Evolutionary conservation across 2,329 filamentous ascomycete genomes (phyloP), one percentile per base, ranked within the genome.

Genomic region (Magnaporthales sp.): DNA sequence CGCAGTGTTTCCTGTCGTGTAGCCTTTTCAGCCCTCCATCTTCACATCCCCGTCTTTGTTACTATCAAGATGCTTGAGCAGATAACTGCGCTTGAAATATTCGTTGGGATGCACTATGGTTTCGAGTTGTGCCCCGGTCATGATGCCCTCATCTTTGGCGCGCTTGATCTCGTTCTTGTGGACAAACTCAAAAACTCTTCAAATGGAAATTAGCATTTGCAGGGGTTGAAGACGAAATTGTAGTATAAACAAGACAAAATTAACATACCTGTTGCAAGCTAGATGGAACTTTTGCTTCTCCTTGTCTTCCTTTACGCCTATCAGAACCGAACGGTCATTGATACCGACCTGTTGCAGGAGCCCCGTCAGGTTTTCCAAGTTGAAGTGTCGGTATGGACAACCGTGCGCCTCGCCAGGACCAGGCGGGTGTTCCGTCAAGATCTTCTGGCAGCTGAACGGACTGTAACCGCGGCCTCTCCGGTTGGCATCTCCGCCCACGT

Each of bases 21-120:
- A 58, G 7, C 5, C 2, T 58, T 24, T 11, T 76, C 78, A 87
- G 70, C 75, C 80, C 68, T 83, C 83, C 84, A 89, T 88, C 77
- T 84, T 84, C 32, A 84, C 77, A 68, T 88, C 84, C 22, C 80
- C 78, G 68, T 79, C 79, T 26, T 79, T 76, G 69, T 83, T 87
- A 64, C 78, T 88, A n/a, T 58, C 51, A 29, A 96, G 77, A 75
- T 95, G 91, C 81, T 93, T 97, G 68, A 99, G 80, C 71, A 96
- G 74, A 77, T 92, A 98, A 75, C 93, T 96, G 67, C 94, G 85
- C 83, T 97, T 97, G 78, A 98, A 99, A 78, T 97, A 99, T 70
- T 94, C 93, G 76, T 99, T 99, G 11, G 95, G 95, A 78, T 99
- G 95, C 26, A 97, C 89, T 74, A 99, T 96, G 0, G 94, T 98